Evolutionary conservation across 805 yeast genomes (phyloP), one percentile per base, ranked within the genome.

Genomic region (Yarrowia phangngaensis): DNA sequence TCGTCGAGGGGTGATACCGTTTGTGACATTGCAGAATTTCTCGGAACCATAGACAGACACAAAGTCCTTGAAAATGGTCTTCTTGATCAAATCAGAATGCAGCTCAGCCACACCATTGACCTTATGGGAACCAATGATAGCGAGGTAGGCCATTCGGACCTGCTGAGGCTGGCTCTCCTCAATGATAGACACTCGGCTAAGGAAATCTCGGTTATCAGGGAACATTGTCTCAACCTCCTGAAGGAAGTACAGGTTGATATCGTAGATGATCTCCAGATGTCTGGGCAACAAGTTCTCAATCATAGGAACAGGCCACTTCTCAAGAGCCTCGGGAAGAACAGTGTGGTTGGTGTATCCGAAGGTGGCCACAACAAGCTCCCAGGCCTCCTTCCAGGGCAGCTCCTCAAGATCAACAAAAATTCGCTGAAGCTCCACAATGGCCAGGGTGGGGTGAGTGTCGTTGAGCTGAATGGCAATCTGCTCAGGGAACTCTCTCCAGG

Each of bases 101-200:
- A 88, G 71, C 66, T 88, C 97, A 13, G 97, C 97, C 52, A 88
- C 97, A 67, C 97, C 97, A 62, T 88, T 88, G 50, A 88, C 95
- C 64, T 79, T 84, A 66, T 89, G 95, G 8, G 95, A 84, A 13
- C 96, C 97, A 60, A 88, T 76, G 57, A 88, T 80, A 16, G 97
- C 97, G 62, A 88, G 74, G 62, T 72, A 79, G 2, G 97, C 96
- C 97, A 88, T 88, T 65, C 95, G 78, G 48, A 88, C 85, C 55
- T 83, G 84, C 70, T 86, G 87, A 52, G 86, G 84, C 35, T 69
- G 67, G 14, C 80, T 72, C 65, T 88, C 97, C 65, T 88, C 95
- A 62, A 88, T 82, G 53, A 89, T 71, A 3, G 95, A 86, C 20
- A 89, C 95, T 47, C 83, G 71, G 12, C 75, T 51, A 55, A 87